Conservation (phyloP, 768 basidiomycete species). For the Mycena haematopus region DNA sequence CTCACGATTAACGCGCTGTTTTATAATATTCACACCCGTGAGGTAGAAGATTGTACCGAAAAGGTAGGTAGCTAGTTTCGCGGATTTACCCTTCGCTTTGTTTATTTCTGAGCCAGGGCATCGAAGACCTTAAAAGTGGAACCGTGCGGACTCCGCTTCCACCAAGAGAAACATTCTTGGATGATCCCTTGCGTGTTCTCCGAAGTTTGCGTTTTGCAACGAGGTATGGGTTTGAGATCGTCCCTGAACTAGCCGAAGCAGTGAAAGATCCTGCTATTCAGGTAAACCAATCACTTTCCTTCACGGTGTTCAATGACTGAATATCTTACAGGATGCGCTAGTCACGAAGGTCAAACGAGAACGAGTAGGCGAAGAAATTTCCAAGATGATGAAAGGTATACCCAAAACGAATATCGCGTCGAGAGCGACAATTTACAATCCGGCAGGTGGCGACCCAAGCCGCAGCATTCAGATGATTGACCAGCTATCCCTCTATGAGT, state of each 20-base stretch:
- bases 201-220: slow-evolving; percentile 92
- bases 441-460: slow-evolving; percentile 74
- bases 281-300: slow-evolving; percentile 43
- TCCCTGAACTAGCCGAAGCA: slow-evolving; percentile 67
- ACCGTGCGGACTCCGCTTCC: slow-evolving; percentile 89
- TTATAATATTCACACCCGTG: slow-evolving; percentile 89
- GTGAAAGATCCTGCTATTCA: slow-evolving; percentile 68
- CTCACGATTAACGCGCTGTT: slow-evolving; percentile 96
- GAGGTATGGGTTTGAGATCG: slow-evolving; percentile 84
- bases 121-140: slow-evolving; percentile 81
- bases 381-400: slow-evolving; percentile 91
- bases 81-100: not conserved
- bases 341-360: slow-evolving; percentile 87
- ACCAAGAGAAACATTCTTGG: slow-evolving; percentile 86
- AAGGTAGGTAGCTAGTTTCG: slow-evolving; percentile 54
- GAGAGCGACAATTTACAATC: slow-evolving; percentile 12
- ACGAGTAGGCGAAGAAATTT: slow-evolving; percentile 88
- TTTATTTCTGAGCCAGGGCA: slow-evolving; percentile 58
- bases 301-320: slow-evolving; percentile 23
- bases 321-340: slow-evolving; percentile 59
- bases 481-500: slow-evolving; percentile 69
- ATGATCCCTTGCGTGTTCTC: slow-evolving; percentile 93
- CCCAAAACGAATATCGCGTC: slow-evolving; percentile 4
- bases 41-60: slow-evolving; percentile 87
- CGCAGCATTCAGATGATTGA: slow-evolving; percentile 78